Evolutionary conservation across 495 filamentous ascomycete genomes (phyloP), one percentile per base, ranked within the genome.

Genomic region (Penicillium paradoxum): DNA sequence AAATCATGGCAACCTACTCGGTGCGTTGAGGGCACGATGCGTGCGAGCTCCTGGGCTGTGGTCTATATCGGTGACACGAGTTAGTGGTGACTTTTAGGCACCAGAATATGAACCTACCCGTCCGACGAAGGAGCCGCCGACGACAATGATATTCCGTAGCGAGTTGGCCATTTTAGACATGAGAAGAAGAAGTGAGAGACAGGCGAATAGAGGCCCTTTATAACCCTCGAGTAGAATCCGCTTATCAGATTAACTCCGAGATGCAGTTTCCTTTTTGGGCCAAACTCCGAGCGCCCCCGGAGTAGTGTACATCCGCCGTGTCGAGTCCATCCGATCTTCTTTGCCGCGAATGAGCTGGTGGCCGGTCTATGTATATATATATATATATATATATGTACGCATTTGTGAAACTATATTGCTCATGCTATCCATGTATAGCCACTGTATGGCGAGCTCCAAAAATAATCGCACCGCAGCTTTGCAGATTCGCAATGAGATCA

Each of bases 71-170:
- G 37, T n/a, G 45, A 49, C 34, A 62, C 3, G 3, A 37, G n/a
- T 56, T 41, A 54, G 29, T 52, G 1, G 32, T 39, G 29, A 30
- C 34, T 47, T n/a, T 13, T 22, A n/a, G 30, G 14, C 6, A 10
- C 14, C n/a, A 25, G 2, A 8, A 36, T 27, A 27, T 33, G 10
- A 3, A 58, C 65, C 57, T 39, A 73, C 68, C 40, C 66, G 64
- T 10, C 72, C 72, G 15, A 75, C 70, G 42, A 72, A 75, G 2
- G 72, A 75, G 10, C 72, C 72, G 17, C 72, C 72, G 15, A 75
- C 60, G 19, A 75, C 69, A 22, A 75, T 65, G 27, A 75, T 63
- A 48, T 75, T 75, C 22, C 64, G 68, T 14, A 75, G 48, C 11
- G 62, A 37, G 25, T 21, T 54, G 7, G 52, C 45, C 66, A 67